Evolutionary conservation across 2,329 filamentous ascomycete species (phyloP).

Genomic region (Dactylellina cionopaga): DNA sequence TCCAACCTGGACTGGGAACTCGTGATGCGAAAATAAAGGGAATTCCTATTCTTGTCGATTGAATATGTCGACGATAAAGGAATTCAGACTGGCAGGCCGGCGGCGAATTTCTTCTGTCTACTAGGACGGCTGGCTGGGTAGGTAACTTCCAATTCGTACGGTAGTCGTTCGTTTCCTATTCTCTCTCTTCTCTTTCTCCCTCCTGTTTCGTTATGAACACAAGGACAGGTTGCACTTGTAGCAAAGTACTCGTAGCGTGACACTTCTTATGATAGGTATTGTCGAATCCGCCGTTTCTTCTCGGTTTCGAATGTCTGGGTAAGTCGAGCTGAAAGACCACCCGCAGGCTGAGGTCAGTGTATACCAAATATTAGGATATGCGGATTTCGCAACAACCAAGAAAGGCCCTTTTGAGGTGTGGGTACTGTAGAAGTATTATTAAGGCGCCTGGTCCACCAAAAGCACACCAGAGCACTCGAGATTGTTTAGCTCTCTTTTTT

Average conservation of each 20-base stretch:
- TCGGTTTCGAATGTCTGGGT: conserved; percentile 35
- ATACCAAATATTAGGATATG: conserved; percentile 15
- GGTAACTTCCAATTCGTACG: conserved; percentile 48
- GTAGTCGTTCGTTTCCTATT: too few relatives aligned
- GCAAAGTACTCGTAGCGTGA: conserved; percentile 33
- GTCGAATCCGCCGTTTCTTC: conserved; percentile 32
- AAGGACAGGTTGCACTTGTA: conserved; percentile 45
- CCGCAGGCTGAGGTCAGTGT: conserved; percentile 10
- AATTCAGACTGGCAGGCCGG: conserved; percentile 37
- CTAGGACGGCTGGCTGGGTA: not conserved
- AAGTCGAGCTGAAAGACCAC: conserved; percentile 15
- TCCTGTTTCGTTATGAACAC: conserved; percentile 51
- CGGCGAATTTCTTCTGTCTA: conserved; percentile 40
- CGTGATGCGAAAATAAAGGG: not conserved
- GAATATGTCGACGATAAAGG: conserved; percentile 19
- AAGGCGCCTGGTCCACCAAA: conserved; percentile 20
- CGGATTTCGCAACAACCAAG: conserved; percentile 28
- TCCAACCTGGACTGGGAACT: conserved; percentile 11
- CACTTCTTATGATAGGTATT: conserved; percentile 17
- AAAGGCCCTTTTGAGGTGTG: conserved; percentile 17
- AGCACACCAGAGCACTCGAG: conserved; percentile 18
- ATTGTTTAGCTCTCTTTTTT: conserved; percentile 33
- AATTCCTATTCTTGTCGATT: not conserved
- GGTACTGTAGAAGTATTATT: conserved; percentile 52
- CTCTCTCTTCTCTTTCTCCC: conserved; percentile 41